Conservation (phyloP, 2,329 filamentous ascomycete species). For the Colletotrichum tofieldiae region DNA sequence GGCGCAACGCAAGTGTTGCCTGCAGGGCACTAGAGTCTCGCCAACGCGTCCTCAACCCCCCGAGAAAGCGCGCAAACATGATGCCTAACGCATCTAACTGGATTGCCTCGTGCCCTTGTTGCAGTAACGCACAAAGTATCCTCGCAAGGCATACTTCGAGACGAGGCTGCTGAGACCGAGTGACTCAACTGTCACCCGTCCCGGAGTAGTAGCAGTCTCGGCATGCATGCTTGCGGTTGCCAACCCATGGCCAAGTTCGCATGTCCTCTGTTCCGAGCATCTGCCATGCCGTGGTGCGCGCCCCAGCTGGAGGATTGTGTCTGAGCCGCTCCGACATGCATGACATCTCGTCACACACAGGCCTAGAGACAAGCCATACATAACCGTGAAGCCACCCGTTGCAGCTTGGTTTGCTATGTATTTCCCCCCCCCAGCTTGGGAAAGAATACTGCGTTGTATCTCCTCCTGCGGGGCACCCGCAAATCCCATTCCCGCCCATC, state of each 20-base stretch:
- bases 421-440: not conserved
- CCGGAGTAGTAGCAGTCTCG: conserved; percentile 20
- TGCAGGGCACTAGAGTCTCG: conserved; percentile 29
- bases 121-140: not conserved
- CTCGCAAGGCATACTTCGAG: conserved; percentile 30
- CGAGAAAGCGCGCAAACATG: conserved; percentile 3
- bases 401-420: conserved; percentile 10
- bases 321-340: conserved; percentile 19
- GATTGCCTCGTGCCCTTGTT: not conserved
- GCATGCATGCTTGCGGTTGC: conserved; percentile 31
- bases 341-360: conserved; percentile 26
- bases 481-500: not conserved
- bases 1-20: conserved; percentile 4
- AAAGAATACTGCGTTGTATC: not conserved
- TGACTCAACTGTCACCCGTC: conserved; percentile 11
- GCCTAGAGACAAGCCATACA: conserved; percentile 15
- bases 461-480: conserved; percentile 6
- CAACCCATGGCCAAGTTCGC: not conserved
- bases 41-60: not conserved
- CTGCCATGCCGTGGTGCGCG: conserved; percentile 24
- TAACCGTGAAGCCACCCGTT: conserved; percentile 22
- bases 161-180: conserved; percentile 28
- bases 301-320: not conserved
- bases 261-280: not conserved
- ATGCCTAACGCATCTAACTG: not conserved